A percentile compares a stretch with the other conserved stretches of the same genome.
These are phyloP conservation scores for Gaillardinia entomophila DNA, from an alignment of 805 yeast species.

Conservation along the genomic window DNA sequence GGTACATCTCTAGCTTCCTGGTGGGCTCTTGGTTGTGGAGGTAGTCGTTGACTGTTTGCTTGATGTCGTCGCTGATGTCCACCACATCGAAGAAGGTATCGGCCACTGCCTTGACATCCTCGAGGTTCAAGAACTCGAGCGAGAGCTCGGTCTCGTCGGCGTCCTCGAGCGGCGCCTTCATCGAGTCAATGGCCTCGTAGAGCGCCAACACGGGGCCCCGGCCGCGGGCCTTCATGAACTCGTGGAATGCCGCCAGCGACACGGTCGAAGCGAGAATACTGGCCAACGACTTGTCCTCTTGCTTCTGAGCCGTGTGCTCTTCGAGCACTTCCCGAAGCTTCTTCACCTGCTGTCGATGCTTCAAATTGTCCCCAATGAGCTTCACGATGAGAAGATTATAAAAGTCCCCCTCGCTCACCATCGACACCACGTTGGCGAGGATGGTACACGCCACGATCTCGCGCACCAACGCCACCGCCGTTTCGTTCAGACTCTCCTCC, in stretches of 20 bases:
- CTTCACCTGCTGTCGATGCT: constrained; percentile 70
- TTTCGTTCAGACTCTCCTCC: constrained; percentile 40
- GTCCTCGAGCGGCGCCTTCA: constrained; percentile 70
- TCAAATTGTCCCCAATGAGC: constrained; percentile 56
- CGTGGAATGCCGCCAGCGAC: constrained; percentile 25
- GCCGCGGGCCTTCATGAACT: constrained; percentile 11
- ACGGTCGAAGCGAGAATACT: constrained; percentile 46
- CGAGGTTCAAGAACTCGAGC: constrained; percentile 40
- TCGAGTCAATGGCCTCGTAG: constrained; percentile 62
- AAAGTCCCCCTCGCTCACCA: constrained; percentile 67
- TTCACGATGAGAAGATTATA: constrained; percentile 64
- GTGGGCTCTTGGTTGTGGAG: not conserved
- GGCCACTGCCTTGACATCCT: constrained; percentile 50
- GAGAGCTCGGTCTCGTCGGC: constrained; percentile 22
- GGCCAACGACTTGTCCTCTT: constrained; percentile 21
- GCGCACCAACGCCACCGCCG: constrained; percentile 45
- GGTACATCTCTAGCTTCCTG: constrained; percentile 25
- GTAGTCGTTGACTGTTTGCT: constrained; percentile 25
- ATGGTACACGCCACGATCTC: constrained; percentile 56
- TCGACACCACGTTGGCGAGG: constrained; percentile 45
- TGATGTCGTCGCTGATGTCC: constrained; percentile 1
- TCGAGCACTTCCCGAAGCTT: constrained; percentile 65
- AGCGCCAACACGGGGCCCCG: constrained; percentile 42
- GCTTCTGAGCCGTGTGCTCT: constrained; percentile 34
- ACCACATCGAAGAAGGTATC: constrained; percentile 31